Evolutionary conservation across 306 rosid species (phyloP).

Genomic region (Abrus pulchellus): DNA sequence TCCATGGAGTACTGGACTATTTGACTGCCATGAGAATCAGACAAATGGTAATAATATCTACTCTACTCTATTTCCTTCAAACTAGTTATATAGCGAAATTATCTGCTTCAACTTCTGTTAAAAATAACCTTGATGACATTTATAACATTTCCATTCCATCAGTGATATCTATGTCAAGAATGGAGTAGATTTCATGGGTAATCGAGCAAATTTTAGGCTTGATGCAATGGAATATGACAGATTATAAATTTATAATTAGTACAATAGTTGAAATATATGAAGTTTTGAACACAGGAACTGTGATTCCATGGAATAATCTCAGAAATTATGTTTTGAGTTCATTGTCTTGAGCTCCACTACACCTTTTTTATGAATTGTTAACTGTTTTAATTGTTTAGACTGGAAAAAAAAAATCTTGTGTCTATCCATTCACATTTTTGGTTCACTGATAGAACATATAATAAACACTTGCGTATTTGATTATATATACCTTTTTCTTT

Average conservation of each 20-base stretch:
- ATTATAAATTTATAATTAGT: not conserved
- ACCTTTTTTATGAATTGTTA: not conserved
- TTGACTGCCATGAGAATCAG: constrained; percentile 73
- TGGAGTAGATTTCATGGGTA: not conserved
- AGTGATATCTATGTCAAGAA: not conserved
- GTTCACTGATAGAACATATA: not conserved
- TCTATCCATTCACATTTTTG: not conserved
- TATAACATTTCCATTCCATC: not conserved
- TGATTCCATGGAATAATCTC: not conserved
- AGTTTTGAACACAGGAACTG: too few species aligned
- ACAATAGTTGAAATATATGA: not conserved
- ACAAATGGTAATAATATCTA: constrained; percentile 63
- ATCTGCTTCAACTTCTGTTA: not conserved
- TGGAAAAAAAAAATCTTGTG: not conserved
- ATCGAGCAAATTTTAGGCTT: not conserved
- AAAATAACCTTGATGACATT: not conserved
- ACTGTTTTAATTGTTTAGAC: constrained; percentile 2
- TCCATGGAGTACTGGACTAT: constrained; percentile 72
- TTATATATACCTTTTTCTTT: constrained; percentile 1
- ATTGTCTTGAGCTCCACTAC: too few species aligned
- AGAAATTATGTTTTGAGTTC: not conserved
- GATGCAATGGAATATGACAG: not conserved
- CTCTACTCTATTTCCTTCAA: not conserved
- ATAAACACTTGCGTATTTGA: constrained; percentile 23
- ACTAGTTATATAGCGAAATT: not conserved